These are phyloP conservation scores for Hypoxylon crocopeplum DNA, from an alignment of 495 filamentous ascomycete species.

Conservation along the genomic window DNA sequence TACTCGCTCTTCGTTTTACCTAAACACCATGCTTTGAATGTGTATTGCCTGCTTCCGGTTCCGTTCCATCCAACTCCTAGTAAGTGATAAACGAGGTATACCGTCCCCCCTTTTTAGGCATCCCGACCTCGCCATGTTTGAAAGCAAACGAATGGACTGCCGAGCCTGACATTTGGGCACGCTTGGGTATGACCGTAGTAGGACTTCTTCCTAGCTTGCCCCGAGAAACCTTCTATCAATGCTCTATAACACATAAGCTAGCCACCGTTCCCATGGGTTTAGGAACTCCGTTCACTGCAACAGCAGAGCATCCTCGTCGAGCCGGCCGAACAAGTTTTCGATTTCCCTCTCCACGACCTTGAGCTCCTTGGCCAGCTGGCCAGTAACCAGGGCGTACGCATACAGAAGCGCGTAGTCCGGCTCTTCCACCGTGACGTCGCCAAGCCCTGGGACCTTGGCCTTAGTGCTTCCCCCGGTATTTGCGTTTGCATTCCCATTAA, in stretches of 20 bases:
- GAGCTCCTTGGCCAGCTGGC: conserved; percentile 74
- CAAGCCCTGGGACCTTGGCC: conserved; percentile 6
- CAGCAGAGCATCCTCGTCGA: conserved; percentile 76
- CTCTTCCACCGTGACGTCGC: conserved; percentile 50
- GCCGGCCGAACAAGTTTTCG: conserved; percentile 73
- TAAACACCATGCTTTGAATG: neutral
- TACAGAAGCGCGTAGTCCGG: conserved; percentile 62
- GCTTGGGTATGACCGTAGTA: too few species aligned
- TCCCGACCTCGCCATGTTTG: too few species aligned
- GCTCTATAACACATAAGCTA: neutral
- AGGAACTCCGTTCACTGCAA: conserved; percentile 55
- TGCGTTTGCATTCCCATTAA: conserved; percentile 26
- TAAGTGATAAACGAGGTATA: too few species aligned
- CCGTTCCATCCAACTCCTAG: too few species aligned
- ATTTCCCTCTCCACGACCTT: conserved; percentile 71
- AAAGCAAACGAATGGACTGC: too few species aligned
- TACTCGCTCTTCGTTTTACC: neutral
- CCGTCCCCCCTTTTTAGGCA: too few species aligned
- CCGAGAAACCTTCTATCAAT: neutral
- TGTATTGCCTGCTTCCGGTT: too few species aligned
- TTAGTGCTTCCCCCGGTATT: conserved; percentile 18
- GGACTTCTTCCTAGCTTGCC: too few species aligned
- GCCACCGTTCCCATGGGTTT: too few species aligned
- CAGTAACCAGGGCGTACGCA: conserved; percentile 68
- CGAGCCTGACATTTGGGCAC: too few species aligned